These are phyloP conservation scores for Thermothielavioides terrestris DNA, from an alignment of 495 filamentous ascomycete genomes.

Conservation along the genomic window DNA sequence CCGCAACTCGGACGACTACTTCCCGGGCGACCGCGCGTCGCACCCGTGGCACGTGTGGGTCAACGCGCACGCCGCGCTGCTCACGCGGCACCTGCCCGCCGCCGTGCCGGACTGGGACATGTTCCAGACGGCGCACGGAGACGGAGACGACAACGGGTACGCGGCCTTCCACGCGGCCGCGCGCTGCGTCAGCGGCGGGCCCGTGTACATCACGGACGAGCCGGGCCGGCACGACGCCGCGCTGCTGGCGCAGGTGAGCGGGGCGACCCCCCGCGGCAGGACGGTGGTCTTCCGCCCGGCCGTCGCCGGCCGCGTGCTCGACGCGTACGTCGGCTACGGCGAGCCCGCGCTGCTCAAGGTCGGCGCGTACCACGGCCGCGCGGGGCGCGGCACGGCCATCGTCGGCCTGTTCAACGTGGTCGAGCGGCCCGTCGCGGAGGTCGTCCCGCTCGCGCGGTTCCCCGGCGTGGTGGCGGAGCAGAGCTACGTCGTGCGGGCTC, in stretches of 20 bases:
- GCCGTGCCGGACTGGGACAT: constrained; percentile 89
- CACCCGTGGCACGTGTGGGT: constrained; percentile 93
- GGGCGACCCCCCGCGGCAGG: constrained; percentile 51
- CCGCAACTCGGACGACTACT: constrained; percentile 93
- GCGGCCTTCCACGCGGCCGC: constrained; percentile 81
- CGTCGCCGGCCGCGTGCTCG: constrained; percentile 57
- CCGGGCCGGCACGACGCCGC: constrained; percentile 69
- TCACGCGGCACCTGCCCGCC: constrained; percentile 56
- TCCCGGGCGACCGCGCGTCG: constrained; percentile 63
- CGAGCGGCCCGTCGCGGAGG: constrained; percentile 46
- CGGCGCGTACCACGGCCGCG: constrained; percentile 57
- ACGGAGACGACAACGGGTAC: no score
- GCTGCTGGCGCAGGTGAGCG: constrained; percentile 70
- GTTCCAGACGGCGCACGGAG: constrained; percentile 88
- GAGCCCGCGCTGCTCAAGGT: constrained; percentile 63
- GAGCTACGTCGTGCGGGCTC: constrained; percentile 62
- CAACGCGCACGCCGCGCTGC: constrained; percentile 84
- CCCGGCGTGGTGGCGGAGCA: constrained; percentile 48
- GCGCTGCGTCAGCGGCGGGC: constrained; percentile 81
- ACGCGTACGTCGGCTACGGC: constrained; percentile 66
- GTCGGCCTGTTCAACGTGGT: constrained; percentile 80
- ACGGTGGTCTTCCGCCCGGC: constrained; percentile 72
- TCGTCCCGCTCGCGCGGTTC: constrained; percentile 63
- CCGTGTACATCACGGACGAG: constrained; percentile 85
- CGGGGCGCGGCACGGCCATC: constrained; percentile 60